Percentiles rank a stretch among this genome's conserved stretches.
phyloP scores from a whole-genome alignment of 768 basidiomycete genomes.

The Floccularia luteovirens region DNA sequence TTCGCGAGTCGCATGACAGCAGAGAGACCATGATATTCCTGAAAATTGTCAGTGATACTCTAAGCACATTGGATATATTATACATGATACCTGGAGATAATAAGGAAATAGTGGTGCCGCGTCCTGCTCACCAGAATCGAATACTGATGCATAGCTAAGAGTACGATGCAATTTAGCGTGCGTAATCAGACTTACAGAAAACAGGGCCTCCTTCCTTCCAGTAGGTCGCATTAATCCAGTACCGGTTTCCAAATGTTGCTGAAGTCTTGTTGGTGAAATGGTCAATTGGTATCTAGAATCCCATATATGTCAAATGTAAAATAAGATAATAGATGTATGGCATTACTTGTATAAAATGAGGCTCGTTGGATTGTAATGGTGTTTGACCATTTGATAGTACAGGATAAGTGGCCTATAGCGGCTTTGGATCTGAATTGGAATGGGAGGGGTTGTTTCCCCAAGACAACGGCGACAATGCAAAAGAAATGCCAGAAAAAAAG shows the following conservation, averaged over 20 bases:
- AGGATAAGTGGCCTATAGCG: too few relatives aligned
- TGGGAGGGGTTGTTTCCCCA: too few relatives aligned
- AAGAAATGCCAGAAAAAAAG: too few relatives aligned
- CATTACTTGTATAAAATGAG: constrained; percentile 2
- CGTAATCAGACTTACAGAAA: constrained; percentile 23
- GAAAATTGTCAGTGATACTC: neutral
- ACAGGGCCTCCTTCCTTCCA: constrained; percentile 40
- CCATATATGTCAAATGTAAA: neutral
- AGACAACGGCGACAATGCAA: too few relatives aligned
- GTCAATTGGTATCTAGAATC: constrained; percentile 34
- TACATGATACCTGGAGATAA: constrained; percentile 29
- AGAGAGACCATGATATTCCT: constrained; percentile 43
- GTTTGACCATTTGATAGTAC: too few relatives aligned
- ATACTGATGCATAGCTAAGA: constrained; percentile 25
- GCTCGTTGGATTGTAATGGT: neutral
- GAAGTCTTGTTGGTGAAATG: constrained; percentile 27
- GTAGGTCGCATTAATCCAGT: constrained; percentile 42
- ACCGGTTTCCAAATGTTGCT: constrained; percentile 35
- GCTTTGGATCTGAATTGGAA: too few relatives aligned
- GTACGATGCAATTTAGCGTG: neutral
- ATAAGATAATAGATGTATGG: neutral
- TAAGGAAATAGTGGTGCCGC: constrained; percentile 39
- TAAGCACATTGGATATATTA: neutral
- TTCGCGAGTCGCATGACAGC: constrained; percentile 40
- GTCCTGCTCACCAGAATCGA: constrained; percentile 44